Evolutionary conservation across 2,329 filamentous ascomycete species (phyloP).

Genomic region (Sporothrix variecibatus): DNA sequence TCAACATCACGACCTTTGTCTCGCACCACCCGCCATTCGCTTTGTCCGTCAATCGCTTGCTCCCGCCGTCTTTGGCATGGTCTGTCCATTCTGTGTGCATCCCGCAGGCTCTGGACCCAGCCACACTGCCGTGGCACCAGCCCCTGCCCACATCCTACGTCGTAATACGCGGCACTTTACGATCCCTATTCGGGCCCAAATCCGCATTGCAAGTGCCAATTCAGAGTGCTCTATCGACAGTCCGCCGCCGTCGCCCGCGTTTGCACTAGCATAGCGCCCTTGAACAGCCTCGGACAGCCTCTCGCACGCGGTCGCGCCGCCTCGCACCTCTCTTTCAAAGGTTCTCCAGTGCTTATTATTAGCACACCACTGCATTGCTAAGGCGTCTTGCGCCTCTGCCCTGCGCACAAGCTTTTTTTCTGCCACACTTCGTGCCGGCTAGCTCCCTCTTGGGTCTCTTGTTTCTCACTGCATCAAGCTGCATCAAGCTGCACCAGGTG

Average conservation of each 20-base stretch:
- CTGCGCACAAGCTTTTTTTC: conserved; percentile 18
- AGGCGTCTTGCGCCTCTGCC: conserved; percentile 9
- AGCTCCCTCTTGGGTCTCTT: neutral
- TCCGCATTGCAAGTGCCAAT: neutral
- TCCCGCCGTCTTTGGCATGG: conserved; percentile 9
- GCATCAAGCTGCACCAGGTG: neutral
- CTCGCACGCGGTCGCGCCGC: conserved; percentile 2
- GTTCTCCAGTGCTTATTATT: neutral
- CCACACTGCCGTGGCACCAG: conserved; percentile 8
- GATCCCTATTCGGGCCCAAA: neutral
- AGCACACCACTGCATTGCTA: neutral
- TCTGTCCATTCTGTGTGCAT: neutral
- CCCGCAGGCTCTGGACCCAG: conserved; percentile 4
- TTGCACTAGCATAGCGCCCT: conserved; percentile 8
- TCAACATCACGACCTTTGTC: neutral
- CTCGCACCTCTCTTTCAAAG: neutral
- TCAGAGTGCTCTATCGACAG: neutral
- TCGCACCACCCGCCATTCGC: neutral
- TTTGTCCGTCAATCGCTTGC: neutral
- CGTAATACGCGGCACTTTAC: conserved; percentile 9
- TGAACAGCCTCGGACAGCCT: neutral
- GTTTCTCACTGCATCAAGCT: neutral
- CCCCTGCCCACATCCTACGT: neutral
- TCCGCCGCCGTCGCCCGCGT: neutral
- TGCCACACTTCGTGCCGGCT: conserved; percentile 5